Conservation (phyloP, 495 filamentous ascomycete genomes). For the Friedmanniomyces endolithicus region DNA sequence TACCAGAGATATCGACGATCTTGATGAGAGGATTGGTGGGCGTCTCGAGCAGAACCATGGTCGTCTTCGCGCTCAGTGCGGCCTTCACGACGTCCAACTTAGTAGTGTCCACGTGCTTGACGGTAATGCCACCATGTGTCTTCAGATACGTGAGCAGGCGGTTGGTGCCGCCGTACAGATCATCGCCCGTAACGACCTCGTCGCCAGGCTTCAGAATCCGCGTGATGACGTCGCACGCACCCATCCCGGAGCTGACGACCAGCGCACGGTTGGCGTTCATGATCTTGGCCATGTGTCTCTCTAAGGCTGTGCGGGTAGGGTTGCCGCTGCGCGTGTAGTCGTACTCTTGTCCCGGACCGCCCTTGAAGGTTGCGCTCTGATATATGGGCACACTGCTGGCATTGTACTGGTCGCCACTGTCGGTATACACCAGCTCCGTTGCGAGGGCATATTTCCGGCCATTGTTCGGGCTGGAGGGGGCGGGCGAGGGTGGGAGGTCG, state of each 20-base stretch:
- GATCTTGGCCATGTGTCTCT: constrained; percentile 95
- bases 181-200: constrained; percentile 92
- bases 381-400: constrained; percentile 93
- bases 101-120: constrained; percentile 95
- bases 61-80: constrained; percentile 64
- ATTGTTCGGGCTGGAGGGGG: constrained; percentile 77
- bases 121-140: constrained; percentile 71
- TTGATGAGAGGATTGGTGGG: constrained; percentile 98
- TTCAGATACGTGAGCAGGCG: constrained; percentile 83
- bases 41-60: constrained; percentile 93
- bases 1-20: constrained; percentile 77
- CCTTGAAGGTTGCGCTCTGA: constrained; percentile 96
- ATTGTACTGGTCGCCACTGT: constrained; percentile 90
- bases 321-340: constrained; percentile 98
- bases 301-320: constrained; percentile 88
- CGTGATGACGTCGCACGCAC: constrained; percentile 92
- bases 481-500: constrained; percentile 83
- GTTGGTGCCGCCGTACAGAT: constrained; percentile 93
- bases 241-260: constrained; percentile 93
- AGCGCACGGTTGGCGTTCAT: constrained; percentile 88
- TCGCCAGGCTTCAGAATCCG: constrained; percentile 84
- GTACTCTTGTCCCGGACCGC: constrained; percentile 74
- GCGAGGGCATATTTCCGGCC: constrained; percentile 82
- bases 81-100: constrained; percentile 49
- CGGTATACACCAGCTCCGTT: constrained; percentile 92